Evolutionary conservation across 306 rosid genomes (phyloP).

Genomic region (Gleditsia sinensis): DNA sequence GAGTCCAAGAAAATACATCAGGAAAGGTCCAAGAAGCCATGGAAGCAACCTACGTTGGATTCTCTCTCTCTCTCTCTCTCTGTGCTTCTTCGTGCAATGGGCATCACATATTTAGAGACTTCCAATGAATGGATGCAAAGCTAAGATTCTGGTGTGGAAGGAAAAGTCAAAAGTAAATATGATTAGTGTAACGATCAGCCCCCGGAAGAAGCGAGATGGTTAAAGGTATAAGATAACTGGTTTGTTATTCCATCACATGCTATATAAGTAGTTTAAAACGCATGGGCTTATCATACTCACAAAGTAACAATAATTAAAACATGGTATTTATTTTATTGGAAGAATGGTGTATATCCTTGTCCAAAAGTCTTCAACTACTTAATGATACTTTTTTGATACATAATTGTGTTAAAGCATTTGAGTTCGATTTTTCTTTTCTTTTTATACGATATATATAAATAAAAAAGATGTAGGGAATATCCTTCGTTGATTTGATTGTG

Average conservation of each 20-base stretch:
- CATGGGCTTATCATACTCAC: neutral
- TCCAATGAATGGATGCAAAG: constrained; percentile 29
- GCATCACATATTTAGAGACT: constrained; percentile 32
- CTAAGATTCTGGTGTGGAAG: constrained; percentile 39
- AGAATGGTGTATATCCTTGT: neutral
- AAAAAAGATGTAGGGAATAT: too few relatives aligned
- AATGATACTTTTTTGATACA: too few relatives aligned
- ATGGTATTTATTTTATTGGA: neutral
- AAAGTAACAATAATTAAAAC: neutral
- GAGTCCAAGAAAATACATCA: constrained; percentile 75
- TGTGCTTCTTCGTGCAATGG: neutral
- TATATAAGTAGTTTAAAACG: neutral
- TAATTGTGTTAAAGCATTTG: too few relatives aligned
- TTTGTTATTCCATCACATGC: constrained; percentile 4
- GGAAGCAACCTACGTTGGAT: constrained; percentile 19
- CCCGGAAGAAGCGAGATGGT: constrained; percentile 31
- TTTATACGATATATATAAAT: too few relatives aligned
- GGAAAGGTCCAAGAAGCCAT: constrained; percentile 68
- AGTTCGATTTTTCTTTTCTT: too few relatives aligned
- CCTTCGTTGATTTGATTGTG: neutral
- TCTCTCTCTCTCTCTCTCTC: neutral
- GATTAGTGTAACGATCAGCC: constrained; percentile 28
- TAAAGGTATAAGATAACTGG: constrained; percentile 30
- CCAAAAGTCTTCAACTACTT: too few relatives aligned
- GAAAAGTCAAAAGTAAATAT: constrained; percentile 49